Base-by-base conservation (phyloP, 2,329 filamentous ascomycete species). In the Ophiostoma sp. region DNA sequence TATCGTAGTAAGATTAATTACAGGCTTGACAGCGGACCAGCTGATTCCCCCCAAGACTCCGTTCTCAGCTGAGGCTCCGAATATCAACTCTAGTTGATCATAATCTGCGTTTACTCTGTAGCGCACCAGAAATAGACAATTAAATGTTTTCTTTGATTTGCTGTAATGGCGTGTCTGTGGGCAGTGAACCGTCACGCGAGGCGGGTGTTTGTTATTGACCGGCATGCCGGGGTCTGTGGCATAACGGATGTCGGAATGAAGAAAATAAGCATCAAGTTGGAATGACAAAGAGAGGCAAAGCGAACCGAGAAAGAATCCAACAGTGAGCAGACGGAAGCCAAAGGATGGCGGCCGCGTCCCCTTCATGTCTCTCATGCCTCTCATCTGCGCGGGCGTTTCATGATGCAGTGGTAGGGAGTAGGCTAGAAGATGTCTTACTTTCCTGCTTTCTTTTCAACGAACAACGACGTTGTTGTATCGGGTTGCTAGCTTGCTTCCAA, bases 331-430 rank as follows among this genome's bases (percentile, higher is more conserved):
- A 31, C 27, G n/a, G 44, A 20, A 20, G 27, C n/a, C 27, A 27
- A 57, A 57, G 20, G 52, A n/a, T n/a, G n/a, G 15, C 27, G 52
- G 6, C 20, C 15, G 44, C 20, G n/a, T 23, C 48, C 27, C 27
- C 39, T 41, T 41, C 39, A 41, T 41, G 15, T 13, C 13, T 41
- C 39, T 41, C 39, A 5, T 52, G 48, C 23, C 48, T 52, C 17
- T 52, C 48, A 1, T 10, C n/a, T 23, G 27, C 13, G 27, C 11
- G 54, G 54, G 54, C 57, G 57, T 62, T 62, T 62, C 15, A 57
- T 62, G 57, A 62, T 62, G 57, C 57, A 62, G 13, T 31, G 27
- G 57, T 62, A 62, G 57, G 57, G 57, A 62, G 57, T 31, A 33
- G 57, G 15, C 57, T 17, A 27, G 27, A 33, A 15, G 4, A 62